These are phyloP conservation scores for Allium sativum DNA, from an alignment of 106 monocot species.

Conservation along the genomic window DNA sequence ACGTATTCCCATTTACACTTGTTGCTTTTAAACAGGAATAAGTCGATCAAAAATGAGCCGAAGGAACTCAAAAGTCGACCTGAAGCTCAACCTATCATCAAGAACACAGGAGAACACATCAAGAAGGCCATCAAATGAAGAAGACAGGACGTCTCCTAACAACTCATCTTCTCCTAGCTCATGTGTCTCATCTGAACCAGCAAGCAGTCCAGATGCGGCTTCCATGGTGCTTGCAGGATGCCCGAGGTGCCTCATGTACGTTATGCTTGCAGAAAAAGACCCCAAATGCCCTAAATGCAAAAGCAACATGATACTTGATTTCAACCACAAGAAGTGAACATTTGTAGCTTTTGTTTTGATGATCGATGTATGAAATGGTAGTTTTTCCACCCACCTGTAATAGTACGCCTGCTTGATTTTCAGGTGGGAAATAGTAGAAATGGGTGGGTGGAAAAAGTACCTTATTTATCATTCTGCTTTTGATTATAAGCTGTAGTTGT, in stretches of 20 bases:
- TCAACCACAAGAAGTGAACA: conserved; percentile 12
- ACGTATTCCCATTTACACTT: too few species aligned
- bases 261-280: conserved; percentile 83
- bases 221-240: conserved; percentile 93
- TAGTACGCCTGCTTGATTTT: neutral
- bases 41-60: conserved; percentile 38
- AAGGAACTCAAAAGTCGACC: conserved; percentile 32
- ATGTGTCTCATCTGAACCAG: conserved; percentile 17
- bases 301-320: conserved; percentile 73
- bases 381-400: neutral
- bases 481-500: too few species aligned
- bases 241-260: conserved; percentile 87
- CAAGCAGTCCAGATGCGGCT: conserved; percentile 25
- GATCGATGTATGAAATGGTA: neutral
- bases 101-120: conserved; percentile 28
- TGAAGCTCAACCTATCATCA: conserved; percentile 56
- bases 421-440: neutral
- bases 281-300: conserved; percentile 90
- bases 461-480: neutral
- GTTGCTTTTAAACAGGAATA: too few species aligned
- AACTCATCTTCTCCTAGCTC: conserved; percentile 25
- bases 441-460: neutral
- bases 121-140: conserved; percentile 10
- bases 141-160: conserved; percentile 18
- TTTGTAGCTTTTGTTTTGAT: neutral